phyloP scores from a whole-genome alignment of 805 yeast genomes.

The Wickerhamomyces rabaulensis region DNA sequence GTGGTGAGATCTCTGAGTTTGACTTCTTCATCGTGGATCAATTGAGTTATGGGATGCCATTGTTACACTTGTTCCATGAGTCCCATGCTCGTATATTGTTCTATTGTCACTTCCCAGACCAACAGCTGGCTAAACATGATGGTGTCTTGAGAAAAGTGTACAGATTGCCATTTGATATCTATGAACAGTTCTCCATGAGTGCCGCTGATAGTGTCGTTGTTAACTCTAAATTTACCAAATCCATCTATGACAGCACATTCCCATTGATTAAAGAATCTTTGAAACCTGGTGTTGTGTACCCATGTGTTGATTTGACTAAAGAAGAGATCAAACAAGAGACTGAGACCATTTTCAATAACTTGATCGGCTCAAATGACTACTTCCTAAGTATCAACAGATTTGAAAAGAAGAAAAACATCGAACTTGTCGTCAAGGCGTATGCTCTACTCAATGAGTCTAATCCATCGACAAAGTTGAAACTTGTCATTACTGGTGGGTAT shows the following conservation, averaged over 20 bases:
- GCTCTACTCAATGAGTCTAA: conserved; percentile 34
- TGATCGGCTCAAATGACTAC: conserved; percentile 26
- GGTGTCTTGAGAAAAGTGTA: conserved; percentile 56
- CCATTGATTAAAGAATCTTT: conserved; percentile 25
- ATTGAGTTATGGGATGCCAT: conserved; percentile 76
- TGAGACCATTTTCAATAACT: conserved; percentile 8
- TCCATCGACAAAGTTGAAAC: conserved; percentile 33
- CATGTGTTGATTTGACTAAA: conserved; percentile 60
- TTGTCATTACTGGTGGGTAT: conserved; percentile 88
- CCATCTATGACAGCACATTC: conserved; percentile 65
- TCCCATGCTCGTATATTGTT: conserved; percentile 54
- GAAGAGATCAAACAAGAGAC: conserved; percentile 18
- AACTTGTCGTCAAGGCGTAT: conserved; percentile 69
- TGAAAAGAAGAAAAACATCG: conserved; percentile 80
- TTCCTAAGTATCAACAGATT: conserved; percentile 83
- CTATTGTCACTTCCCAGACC: conserved; percentile 97
- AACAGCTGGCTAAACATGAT: conserved; percentile 58
- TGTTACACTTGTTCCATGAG: conserved; percentile 45
- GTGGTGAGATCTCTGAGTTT: conserved; percentile 42
- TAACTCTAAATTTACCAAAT: conserved; percentile 78
- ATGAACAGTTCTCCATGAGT: conserved; percentile 78
- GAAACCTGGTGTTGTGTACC: conserved; percentile 34
- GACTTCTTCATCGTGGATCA: conserved; percentile 88
- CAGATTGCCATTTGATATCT: conserved; percentile 75
- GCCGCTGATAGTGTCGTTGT: conserved; percentile 79